phyloP scores from a whole-genome alignment of 495 filamentous ascomycete species.

The Neurospora sp. region DNA sequence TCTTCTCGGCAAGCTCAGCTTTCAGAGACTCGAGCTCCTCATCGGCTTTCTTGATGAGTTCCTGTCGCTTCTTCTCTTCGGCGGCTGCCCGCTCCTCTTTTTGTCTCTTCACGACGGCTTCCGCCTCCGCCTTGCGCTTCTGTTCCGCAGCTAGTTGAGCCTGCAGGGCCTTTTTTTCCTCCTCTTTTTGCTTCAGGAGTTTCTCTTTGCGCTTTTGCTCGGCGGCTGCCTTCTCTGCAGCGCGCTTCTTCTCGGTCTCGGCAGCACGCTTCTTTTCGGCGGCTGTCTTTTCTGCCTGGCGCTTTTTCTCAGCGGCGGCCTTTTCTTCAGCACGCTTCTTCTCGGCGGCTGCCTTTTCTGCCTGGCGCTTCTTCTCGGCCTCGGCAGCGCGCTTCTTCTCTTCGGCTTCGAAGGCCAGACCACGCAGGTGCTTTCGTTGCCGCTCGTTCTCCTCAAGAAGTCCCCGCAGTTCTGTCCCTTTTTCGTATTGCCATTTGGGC shows the following conservation, averaged over 20 bases:
- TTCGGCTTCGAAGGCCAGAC: neutral
- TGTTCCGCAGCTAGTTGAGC: neutral
- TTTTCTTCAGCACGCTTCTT: too few species aligned
- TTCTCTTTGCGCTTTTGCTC: neutral
- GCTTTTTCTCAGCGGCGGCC: too few species aligned
- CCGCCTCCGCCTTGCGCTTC: neutral
- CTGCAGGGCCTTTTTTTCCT: neutral
- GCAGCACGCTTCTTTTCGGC: too few species aligned
- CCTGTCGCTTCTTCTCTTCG: neutral
- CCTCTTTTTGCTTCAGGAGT: neutral
- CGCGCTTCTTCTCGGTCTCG: neutral
- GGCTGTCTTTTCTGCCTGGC: too few species aligned
- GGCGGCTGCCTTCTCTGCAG: neutral
- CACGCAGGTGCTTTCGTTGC: too few species aligned
- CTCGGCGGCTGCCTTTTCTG: neutral
- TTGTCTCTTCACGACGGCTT: too few species aligned
- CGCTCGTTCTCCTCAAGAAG: too few species aligned
- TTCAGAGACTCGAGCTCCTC: neutral
- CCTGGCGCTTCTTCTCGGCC: neutral
- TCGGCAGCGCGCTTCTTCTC: neutral
- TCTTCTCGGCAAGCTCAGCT: neutral
- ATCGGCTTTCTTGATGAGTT: neutral
- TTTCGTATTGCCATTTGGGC: too few species aligned
- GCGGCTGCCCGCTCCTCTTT: too few species aligned
- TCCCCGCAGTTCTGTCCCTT: too few species aligned